Base-by-base conservation (phyloP, 1,284 basidiomycete species). In the Puccinia polysora region DNA sequence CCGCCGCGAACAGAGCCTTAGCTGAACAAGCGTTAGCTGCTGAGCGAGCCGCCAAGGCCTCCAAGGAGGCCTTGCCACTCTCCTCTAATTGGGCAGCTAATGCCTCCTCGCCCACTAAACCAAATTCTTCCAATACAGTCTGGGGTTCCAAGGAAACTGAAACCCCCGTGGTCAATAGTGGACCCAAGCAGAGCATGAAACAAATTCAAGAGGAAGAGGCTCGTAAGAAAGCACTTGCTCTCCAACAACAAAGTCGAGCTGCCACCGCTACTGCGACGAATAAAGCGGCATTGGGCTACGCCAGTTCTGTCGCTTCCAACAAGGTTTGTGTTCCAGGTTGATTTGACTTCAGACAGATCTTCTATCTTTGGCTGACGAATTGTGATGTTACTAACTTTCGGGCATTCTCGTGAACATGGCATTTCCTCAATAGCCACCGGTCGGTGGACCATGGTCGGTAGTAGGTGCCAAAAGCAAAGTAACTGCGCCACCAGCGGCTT, bases 181-280 rank as follows among this genome's bases (percentile, higher is more conserved):
- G 38, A 5, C 82, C 86, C 6, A 95, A 93, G 83, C 97, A 94
- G 84, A 90, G 90, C 1, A 89, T 98, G 86, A 96, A 94, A 83
- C 93, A 98, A 82, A 98, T 98, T 58, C 91, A 97, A 80, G 93
- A 97, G 80, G 95, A 98, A 78, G 95, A 99, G 40, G 67, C 58
- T 25, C 55, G 67, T 7, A 47, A 56, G 6, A 70, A 70, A 18
- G 52, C 28, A 78, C 79, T 82, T 67, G 84, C 82, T 0, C 80
- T 79, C 8, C 76, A 76, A 71, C 78, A 79, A 50, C 81, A 83
- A 15, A 78, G 79, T 18, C 73, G 25, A 30, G 25, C 76, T 55
- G 73, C 73, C 18, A 75, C 75, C 45, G 75, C 76, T 1, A 76
- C 76, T 15, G 74, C 75, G 6, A 25, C 56, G 3, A 23, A 18